These are phyloP conservation scores for Penicillium brevicompactum DNA, from an alignment of 2,329 filamentous ascomycete species.

Conservation along the genomic window DNA sequence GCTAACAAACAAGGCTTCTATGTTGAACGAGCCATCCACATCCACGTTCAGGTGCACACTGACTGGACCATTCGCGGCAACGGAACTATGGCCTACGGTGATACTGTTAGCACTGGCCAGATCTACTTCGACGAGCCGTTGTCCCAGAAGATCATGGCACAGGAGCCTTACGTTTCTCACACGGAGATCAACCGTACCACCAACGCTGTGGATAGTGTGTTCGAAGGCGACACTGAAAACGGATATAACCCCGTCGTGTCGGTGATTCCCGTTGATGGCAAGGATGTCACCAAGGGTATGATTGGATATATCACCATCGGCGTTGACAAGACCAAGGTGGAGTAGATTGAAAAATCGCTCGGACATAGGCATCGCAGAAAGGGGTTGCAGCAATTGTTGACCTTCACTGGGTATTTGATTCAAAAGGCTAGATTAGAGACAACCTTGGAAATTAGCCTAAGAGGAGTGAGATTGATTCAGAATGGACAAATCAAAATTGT, in stretches of 20 bases:
- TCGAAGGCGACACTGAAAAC: conserved; percentile 11
- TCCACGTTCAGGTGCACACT: conserved; percentile 50
- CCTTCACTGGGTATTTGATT: too few relatives aligned
- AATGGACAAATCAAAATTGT: neutral
- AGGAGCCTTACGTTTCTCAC: conserved; percentile 38
- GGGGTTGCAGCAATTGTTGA: too few relatives aligned
- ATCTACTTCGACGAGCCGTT: conserved; percentile 35
- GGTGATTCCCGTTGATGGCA: conserved; percentile 36
- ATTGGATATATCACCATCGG: conserved; percentile 42
- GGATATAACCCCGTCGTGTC: conserved; percentile 36
- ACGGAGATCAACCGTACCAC: conserved; percentile 39
- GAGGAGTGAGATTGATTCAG: neutral
- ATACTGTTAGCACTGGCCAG: conserved; percentile 36
- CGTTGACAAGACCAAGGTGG: conserved; percentile 26
- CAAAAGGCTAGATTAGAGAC: too few relatives aligned
- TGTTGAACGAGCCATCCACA: conserved; percentile 46
- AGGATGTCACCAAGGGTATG: conserved; percentile 39
- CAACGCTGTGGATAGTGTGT: conserved; percentile 27
- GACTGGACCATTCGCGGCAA: conserved; percentile 28
- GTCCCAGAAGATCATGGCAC: conserved; percentile 33
- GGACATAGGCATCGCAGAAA: too few relatives aligned
- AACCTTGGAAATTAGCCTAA: neutral
- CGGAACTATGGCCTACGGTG: conserved; percentile 29
- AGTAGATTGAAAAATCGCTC: neutral
- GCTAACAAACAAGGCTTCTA: conserved; percentile 41